Evolutionary conservation across 164 flowering plant species (phyloP).

Genomic region (Annona squamosa): DNA sequence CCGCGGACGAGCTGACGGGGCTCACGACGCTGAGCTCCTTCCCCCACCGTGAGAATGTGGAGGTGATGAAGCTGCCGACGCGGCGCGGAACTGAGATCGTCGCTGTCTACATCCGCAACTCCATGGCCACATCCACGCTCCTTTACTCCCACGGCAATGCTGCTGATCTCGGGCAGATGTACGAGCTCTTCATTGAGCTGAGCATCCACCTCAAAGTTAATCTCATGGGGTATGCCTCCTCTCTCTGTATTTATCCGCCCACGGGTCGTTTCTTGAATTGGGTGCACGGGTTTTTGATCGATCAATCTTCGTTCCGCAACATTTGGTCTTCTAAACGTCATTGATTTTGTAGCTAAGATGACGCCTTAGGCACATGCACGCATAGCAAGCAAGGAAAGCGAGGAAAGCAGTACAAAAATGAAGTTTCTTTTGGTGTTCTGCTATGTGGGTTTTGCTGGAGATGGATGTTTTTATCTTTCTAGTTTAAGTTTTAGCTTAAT

Average conservation of each 20-base stretch:
- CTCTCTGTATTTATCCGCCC: not conserved
- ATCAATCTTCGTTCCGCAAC: not conserved
- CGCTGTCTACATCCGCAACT: slow-evolving; percentile 67
- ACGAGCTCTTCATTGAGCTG: slow-evolving; percentile 82
- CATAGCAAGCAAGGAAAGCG: not conserved
- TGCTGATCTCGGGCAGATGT: slow-evolving; percentile 96
- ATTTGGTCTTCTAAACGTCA: not conserved
- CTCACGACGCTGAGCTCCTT: slow-evolving; percentile 47
- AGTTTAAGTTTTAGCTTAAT: not conserved
- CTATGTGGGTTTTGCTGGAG: not conserved
- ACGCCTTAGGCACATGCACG: no score
- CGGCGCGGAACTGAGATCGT: slow-evolving; percentile 72
- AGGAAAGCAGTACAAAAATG: not conserved
- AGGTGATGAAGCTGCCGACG: slow-evolving; percentile 57
- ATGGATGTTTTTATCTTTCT: not conserved
- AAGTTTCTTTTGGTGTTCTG: not conserved
- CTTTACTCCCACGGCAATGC: slow-evolving; percentile 97
- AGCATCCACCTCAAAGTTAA: slow-evolving; percentile 83
- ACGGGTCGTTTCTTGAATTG: not conserved
- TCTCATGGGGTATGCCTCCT: slow-evolving; percentile 62
- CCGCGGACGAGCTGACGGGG: slow-evolving; percentile 52
- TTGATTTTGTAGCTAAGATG: not conserved
- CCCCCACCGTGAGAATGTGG: slow-evolving; percentile 89
- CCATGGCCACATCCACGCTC: slow-evolving; percentile 80
- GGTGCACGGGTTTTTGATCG: not conserved